Evolutionary conservation across 2,329 filamentous ascomycete genomes (phyloP).

Genomic region (Rutstroemia sp.): DNA sequence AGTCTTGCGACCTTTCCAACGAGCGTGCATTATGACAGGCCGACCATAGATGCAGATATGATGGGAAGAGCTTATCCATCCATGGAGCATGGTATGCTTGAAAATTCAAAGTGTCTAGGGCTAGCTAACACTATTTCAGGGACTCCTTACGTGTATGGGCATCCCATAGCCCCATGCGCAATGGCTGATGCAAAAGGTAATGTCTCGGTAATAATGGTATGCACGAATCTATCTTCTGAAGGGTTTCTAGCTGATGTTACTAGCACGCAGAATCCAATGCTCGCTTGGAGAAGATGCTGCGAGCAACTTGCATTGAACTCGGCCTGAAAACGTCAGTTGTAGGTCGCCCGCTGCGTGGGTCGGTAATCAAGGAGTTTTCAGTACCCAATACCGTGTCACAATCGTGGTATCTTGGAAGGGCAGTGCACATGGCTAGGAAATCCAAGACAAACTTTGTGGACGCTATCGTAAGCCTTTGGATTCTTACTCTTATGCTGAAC

Average conservation of each 20-base stretch:
- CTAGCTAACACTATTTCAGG: conserved; percentile 37
- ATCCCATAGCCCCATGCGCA: conserved; percentile 35
- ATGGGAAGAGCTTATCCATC: conserved; percentile 47
- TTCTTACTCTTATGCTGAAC: conserved; percentile 7
- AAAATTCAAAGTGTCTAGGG: too few relatives aligned
- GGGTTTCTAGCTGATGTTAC: too few relatives aligned
- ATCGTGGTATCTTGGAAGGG: conserved; percentile 35
- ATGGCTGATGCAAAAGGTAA: conserved; percentile 47
- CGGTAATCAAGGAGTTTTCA: conserved; percentile 41
- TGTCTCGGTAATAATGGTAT: conserved; percentile 30
- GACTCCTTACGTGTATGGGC: conserved; percentile 39
- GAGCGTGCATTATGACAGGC: conserved; percentile 38
- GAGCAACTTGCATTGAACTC: conserved; percentile 31
- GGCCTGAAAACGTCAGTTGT: too few relatives aligned
- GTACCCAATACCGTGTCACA: conserved; percentile 44
- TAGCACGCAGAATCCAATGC: not conserved
- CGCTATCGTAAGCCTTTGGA: too few relatives aligned
- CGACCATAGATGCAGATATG: conserved; percentile 47
- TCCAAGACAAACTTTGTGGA: too few relatives aligned
- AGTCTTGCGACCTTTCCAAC: conserved; percentile 43
- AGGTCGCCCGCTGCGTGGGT: conserved; percentile 12
- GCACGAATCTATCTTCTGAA: too few relatives aligned
- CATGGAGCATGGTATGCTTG: conserved; percentile 42
- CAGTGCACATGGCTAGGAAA: conserved; percentile 27
- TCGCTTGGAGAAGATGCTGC: conserved; percentile 34